Conservation (phyloP, 192 early-diverging fungal species). For the Mortierella alpina region DNA sequence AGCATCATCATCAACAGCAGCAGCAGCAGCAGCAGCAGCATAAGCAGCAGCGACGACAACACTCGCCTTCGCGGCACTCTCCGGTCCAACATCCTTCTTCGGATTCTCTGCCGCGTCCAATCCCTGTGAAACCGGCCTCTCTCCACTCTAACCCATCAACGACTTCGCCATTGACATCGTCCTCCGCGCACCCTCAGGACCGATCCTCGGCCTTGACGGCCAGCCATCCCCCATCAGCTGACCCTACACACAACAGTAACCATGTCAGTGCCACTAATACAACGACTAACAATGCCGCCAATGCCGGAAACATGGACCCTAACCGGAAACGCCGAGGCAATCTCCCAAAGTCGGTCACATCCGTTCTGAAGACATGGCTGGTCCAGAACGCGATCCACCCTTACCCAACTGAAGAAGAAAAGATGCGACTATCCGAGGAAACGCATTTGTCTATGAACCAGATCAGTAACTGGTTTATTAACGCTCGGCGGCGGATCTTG, state of each 20-base stretch:
- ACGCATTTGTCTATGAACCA: conserved; percentile 73
- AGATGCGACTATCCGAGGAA: conserved; percentile 59
- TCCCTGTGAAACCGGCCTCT: conserved; percentile 25
- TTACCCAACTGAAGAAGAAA: conserved; percentile 76
- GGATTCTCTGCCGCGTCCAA: conserved; percentile 28
- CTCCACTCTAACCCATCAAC: background rate
- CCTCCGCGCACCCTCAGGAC: background rate
- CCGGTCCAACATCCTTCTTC: background rate
- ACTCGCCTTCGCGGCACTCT: background rate
- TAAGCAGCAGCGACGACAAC: background rate
- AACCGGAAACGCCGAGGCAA: conserved; percentile 64
- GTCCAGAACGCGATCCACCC: conserved; percentile 70
- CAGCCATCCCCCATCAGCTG: background rate
- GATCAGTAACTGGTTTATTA: conserved; percentile 84
- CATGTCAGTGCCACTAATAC: background rate
- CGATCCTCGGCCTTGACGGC: background rate
- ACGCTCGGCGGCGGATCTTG: conserved; percentile 67
- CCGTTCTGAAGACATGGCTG: conserved; percentile 71
- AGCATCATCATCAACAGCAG: conserved; percentile 2
- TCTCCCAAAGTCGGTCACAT: conserved; percentile 67
- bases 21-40: conserved; percentile 5
- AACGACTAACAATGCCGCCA: background rate
- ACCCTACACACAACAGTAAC: background rate
- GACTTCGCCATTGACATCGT: background rate
- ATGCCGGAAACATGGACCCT: conserved; percentile 19